Evolutionary conservation across 2,329 filamentous ascomycete species (phyloP), one percentile per base, ranked within the genome.

Genomic region (Microdochium paspali): DNA sequence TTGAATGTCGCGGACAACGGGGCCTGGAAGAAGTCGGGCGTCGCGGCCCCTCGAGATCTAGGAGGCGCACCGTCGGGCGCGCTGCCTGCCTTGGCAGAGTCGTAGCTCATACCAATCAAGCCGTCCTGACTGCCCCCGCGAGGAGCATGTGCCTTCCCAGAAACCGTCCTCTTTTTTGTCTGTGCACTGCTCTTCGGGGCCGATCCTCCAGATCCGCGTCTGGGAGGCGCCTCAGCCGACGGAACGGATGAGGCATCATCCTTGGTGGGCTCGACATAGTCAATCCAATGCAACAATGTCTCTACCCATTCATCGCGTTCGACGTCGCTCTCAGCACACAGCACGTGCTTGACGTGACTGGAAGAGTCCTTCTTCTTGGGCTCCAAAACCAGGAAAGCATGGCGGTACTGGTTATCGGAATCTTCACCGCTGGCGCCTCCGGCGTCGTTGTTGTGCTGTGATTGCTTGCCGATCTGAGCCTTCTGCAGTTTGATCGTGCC

Each of bases 281-380:
- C 89, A 35, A 95, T 90, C 73, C 94, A 95, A 55, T 88, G 85
- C 50, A 97, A 71, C 35, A 98, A 72, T 21, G 87, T 85, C 49
- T 94, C 87, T 1, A 98, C 91, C 93, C 93, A 98, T 42, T 84
- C 76, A 66, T 98, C 93, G 50, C 93, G 82, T 69, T 98, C 93
- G 50, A 76, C 77, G 58, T 98, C 93, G 58, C 87, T 97, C 66
- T 98, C 93, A 0, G 93, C 91, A 63, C 93, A 98, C 18, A 98
- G 73, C 1, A 98, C 90, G 63, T 98, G 93, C 54, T 91, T 87
- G 23, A 96, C 88, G 46, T 91, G 77, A 55, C 86, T 90, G 21
- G 76, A 83, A 0, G 90, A 90, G 60, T 98, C 93, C 66, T 95
- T 97, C 65, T 90, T 89, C 71, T 98, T 98, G 1, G 91, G 91